Conservation (phyloP, 805 yeast species). For the Scheffersomyces stipitis region DNA sequence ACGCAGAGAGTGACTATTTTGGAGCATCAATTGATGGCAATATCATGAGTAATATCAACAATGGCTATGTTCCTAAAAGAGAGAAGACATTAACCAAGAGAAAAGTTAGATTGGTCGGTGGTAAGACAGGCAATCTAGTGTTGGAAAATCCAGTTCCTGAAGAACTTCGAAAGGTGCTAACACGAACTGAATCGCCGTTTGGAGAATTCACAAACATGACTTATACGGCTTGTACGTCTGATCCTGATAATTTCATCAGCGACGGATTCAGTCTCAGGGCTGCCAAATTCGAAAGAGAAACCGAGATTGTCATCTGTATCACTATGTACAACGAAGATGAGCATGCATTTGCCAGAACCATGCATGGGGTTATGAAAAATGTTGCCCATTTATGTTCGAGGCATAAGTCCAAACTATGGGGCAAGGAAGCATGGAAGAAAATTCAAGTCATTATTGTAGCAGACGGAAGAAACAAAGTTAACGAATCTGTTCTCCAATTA, state of each 20-base stretch:
- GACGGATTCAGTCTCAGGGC: conserved; percentile 87
- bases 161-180: conserved; percentile 78
- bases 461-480: conserved; percentile 91
- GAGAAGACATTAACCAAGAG: conserved; percentile 69
- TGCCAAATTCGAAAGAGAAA: conserved; percentile 83
- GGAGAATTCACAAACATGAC: conserved; percentile 97
- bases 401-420: conserved; percentile 86
- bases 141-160: conserved; percentile 94
- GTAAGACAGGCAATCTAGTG: conserved; percentile 74
- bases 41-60: conserved; percentile 43
- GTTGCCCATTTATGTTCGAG: conserved; percentile 84
- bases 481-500: conserved; percentile 80
- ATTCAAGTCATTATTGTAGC: conserved; percentile 88
- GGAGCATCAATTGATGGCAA: conserved; percentile 48
- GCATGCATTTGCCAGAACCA: conserved; percentile 81
- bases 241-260: conserved; percentile 78
- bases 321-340: conserved; percentile 99
- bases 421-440: conserved; percentile 95
- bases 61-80: conserved; percentile 54
- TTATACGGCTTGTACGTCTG: conserved; percentile 94
- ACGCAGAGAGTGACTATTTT: conserved; percentile 37
- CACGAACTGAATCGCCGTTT: conserved; percentile 70
- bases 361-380: conserved; percentile 93
- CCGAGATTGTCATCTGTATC: conserved; percentile 86
- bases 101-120: conserved; percentile 64